Evolutionary conservation across 805 yeast genomes (phyloP).

Genomic region (Saitoella complicata): DNA sequence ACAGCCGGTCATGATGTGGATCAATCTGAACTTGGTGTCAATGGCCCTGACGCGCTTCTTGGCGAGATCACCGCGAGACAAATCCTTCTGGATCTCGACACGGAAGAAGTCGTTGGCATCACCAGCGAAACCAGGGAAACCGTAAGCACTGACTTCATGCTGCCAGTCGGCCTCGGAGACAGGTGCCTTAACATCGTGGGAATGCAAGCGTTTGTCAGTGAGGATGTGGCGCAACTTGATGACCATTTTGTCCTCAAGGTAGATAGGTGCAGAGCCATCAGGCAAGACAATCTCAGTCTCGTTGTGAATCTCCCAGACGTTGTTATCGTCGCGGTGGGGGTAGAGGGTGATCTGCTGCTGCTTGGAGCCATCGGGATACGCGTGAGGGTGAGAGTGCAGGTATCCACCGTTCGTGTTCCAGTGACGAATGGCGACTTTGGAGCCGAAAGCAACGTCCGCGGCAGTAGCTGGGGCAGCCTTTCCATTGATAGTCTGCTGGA

Average conservation of each 20-base stretch:
- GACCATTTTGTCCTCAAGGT: conserved; percentile 37
- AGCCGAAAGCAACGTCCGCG: conserved; percentile 57
- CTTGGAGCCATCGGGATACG: conserved; percentile 47
- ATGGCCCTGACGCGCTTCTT: conserved; percentile 33
- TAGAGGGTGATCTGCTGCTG: conserved; percentile 71
- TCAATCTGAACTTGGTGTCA: conserved; percentile 53
- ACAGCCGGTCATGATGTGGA: conserved; percentile 55
- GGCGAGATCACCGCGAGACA: conserved; percentile 23
- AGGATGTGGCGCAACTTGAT: conserved; percentile 53
- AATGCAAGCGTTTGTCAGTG: conserved; percentile 54
- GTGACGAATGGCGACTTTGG: conserved; percentile 59
- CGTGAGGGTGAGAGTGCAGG: conserved; percentile 56
- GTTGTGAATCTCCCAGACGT: conserved; percentile 47
- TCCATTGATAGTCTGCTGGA: conserved; percentile 42
- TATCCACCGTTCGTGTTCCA: conserved; percentile 53
- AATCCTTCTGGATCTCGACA: conserved; percentile 32
- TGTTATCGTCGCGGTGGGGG: conserved; percentile 45
- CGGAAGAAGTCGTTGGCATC: conserved; percentile 58
- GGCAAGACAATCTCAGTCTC: conserved; percentile 15
- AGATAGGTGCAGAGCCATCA: conserved; percentile 25
- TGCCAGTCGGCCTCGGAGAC: conserved; percentile 82
- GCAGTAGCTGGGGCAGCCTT: conserved; percentile 31
- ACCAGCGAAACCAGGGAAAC: conserved; percentile 44
- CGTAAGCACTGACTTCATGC: conserved; percentile 62
- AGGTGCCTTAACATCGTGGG: conserved; percentile 68